These are phyloP conservation scores for Wickerhamomyces strasburgensis DNA, from an alignment of 805 yeast genomes.

Conservation along the genomic window DNA sequence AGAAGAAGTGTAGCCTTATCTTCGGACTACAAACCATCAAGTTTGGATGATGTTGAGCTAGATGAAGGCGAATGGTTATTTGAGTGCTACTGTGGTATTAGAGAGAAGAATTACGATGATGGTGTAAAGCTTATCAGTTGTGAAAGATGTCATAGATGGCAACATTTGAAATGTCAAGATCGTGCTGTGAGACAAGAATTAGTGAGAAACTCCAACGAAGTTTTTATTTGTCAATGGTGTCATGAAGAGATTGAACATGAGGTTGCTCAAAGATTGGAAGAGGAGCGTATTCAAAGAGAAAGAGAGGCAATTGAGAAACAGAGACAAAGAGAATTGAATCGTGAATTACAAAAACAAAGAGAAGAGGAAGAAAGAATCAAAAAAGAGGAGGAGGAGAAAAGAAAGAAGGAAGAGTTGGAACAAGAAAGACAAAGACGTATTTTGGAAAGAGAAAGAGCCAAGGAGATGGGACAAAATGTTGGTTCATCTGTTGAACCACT, in stretches of 20 bases:
- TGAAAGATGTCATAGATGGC: slow-evolving; percentile 35
- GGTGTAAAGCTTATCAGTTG: slow-evolving; percentile 31
- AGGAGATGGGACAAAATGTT: neutral
- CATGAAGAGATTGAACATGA: slow-evolving; percentile 23
- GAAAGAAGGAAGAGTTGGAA: slow-evolving; percentile 24
- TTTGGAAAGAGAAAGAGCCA: slow-evolving; percentile 12
- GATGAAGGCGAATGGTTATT: slow-evolving; percentile 34
- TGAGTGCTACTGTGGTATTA: slow-evolving; percentile 34
- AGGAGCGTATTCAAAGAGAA: slow-evolving; percentile 16
- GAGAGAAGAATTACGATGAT: slow-evolving; percentile 31
- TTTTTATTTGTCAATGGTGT: slow-evolving; percentile 26
- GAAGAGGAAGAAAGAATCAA: slow-evolving; percentile 17
- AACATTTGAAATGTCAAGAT: slow-evolving; percentile 32
- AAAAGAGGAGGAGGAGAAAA: slow-evolving; percentile 20
- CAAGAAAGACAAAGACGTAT: slow-evolving; percentile 19
- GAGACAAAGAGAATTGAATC: slow-evolving; percentile 20
- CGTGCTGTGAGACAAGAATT: slow-evolving; percentile 24
- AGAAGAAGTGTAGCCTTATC: slow-evolving; percentile 15
- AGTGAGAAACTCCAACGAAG: slow-evolving; percentile 23
- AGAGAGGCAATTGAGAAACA: slow-evolving; percentile 19
- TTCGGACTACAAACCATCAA: slow-evolving; percentile 27
- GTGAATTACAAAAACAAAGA: slow-evolving; percentile 12
- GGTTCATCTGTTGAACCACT: neutral
- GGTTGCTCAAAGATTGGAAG: slow-evolving; percentile 18
- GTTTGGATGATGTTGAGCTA: slow-evolving; percentile 22